Evolutionary conservation across 106 monocot genomes (phyloP).

Genomic region (Dioscorea zingiberensis): DNA sequence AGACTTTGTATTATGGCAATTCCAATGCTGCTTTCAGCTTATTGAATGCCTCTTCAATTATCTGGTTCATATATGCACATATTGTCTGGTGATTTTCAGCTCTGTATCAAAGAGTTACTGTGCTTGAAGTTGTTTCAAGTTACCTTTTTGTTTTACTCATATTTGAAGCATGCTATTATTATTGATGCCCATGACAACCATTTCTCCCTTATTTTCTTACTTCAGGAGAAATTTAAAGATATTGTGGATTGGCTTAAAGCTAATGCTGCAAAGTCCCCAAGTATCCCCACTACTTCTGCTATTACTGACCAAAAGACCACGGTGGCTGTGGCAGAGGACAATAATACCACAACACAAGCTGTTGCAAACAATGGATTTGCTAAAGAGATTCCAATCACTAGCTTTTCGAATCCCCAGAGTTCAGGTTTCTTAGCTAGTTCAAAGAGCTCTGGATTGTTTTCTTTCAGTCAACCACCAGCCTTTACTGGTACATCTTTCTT

Average conservation of each 20-base stretch:
- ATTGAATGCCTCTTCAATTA: too few species aligned
- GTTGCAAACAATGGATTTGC: constrained; percentile 18
- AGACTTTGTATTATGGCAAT: too few species aligned
- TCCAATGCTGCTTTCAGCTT: too few species aligned
- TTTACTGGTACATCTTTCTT: constrained; percentile 23
- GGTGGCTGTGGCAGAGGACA: constrained; percentile 11
- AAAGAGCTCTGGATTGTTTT: constrained; percentile 36
- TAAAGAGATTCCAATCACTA: constrained; percentile 10
- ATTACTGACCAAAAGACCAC: constrained; percentile 22
- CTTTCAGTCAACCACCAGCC: constrained; percentile 28
- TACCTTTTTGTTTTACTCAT: too few species aligned
- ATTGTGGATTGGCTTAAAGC: constrained; percentile 73
- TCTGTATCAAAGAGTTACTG: too few species aligned
- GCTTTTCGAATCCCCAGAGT: constrained; percentile 23
- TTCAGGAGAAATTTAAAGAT: constrained; percentile 68
- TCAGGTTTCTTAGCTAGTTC: constrained; percentile 25
- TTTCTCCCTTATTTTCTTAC: too few species aligned
- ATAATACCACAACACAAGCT: constrained; percentile 5
- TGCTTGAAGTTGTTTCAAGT: too few species aligned
- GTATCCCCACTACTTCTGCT: constrained; percentile 3
- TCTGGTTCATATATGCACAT: too few species aligned
- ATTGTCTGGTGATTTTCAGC: too few species aligned
- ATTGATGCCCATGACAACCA: too few species aligned
- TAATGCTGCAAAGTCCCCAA: constrained; percentile 40
- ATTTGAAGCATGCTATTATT: too few species aligned